These are phyloP conservation scores for Dactylonectria estremocensis DNA, from an alignment of 2,329 filamentous ascomycete species.

Conservation along the genomic window DNA sequence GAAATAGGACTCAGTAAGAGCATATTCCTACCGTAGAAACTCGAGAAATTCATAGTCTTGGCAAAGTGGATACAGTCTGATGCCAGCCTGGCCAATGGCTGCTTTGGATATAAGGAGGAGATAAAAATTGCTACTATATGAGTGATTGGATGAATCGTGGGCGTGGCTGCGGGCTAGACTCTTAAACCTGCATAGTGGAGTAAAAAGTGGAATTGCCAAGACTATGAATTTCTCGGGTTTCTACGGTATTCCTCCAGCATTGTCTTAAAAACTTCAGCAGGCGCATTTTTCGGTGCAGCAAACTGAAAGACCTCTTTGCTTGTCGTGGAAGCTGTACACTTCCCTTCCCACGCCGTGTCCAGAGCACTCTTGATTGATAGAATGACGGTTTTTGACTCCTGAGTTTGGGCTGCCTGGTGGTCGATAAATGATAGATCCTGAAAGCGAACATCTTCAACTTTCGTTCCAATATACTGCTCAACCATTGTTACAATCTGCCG, in stretches of 20 bases:
- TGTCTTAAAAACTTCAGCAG: constrained; percentile 41
- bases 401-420: constrained; percentile 24
- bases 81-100: too few relatives aligned
- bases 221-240: too few relatives aligned
- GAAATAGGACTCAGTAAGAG: too few relatives aligned
- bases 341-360: constrained; percentile 51
- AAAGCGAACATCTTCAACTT: constrained; percentile 48
- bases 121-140: too few relatives aligned
- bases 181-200: too few relatives aligned
- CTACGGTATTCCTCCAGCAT: constrained; percentile 20
- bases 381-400: constrained; percentile 48
- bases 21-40: too few relatives aligned
- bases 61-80: too few relatives aligned
- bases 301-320: constrained; percentile 50
- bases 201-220: too few relatives aligned
- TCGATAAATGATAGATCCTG: constrained; percentile 53
- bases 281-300: constrained; percentile 48
- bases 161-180: too few relatives aligned
- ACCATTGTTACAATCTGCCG: constrained; percentile 52
- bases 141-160: too few relatives aligned
- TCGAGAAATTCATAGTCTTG: too few relatives aligned
- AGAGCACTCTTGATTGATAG: constrained; percentile 45
- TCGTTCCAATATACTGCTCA: constrained; percentile 51
- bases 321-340: constrained; percentile 46
- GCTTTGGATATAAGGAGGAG: too few relatives aligned